Percentiles rank a stretch among this genome's conserved stretches.
These are phyloP conservation scores for Fusarium sp. DNA, from an alignment of 2,329 filamentous ascomycete species.

Conservation along the genomic window DNA sequence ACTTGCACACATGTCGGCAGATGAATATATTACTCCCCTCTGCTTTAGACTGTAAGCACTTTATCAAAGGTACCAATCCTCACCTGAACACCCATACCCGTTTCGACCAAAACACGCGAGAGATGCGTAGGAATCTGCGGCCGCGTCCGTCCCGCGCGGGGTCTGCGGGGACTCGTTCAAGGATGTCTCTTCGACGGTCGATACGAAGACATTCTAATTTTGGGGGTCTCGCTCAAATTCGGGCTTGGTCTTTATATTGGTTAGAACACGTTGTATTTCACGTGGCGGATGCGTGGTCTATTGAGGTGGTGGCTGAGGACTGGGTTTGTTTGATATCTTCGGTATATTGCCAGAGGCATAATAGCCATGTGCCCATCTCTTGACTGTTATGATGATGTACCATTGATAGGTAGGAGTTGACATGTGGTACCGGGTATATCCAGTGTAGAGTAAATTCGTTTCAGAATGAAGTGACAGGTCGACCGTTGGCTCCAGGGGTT, in stretches of 20 bases:
- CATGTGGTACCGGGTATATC: background rate
- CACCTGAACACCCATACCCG: background rate
- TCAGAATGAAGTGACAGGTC: background rate
- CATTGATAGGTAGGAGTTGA: background rate
- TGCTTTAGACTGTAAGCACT: background rate
- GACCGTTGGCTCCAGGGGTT: background rate
- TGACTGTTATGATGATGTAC: rapidly evolving
- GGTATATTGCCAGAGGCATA: background rate
- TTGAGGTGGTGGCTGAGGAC: background rate
- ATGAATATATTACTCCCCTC: background rate
- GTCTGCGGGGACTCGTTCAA: background rate
- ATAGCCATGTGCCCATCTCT: background rate
- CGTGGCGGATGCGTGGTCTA: background rate
- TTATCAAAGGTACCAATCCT: background rate
- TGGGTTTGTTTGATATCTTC: background rate
- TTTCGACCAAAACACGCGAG: background rate
- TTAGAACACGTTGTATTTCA: background rate
- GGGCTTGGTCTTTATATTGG: background rate
- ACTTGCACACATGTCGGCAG: background rate
- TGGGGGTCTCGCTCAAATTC: background rate
- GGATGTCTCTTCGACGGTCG: background rate
- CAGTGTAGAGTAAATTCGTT: background rate
- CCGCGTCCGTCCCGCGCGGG: background rate
- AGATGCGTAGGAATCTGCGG: background rate
- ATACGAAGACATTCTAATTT: conserved; percentile 1